A percentile compares a stretch with the other conserved stretches of the same genome.
Evolutionary conservation across 1,284 basidiomycete genomes (phyloP).

Genomic region (Moniliophthora roreri): DNA sequence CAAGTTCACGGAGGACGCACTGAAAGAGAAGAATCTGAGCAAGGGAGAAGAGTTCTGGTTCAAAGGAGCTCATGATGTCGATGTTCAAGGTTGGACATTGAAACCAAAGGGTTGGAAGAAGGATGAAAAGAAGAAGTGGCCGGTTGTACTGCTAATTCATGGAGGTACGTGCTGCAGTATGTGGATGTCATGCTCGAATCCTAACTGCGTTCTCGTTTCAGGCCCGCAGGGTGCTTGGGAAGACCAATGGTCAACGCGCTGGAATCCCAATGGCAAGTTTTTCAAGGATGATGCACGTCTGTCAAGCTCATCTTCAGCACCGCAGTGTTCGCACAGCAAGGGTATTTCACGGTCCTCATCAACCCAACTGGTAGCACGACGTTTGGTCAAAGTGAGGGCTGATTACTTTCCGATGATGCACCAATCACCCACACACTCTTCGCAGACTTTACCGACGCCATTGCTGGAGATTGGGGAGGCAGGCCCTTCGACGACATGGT

Average conservation of each 20-base stretch:
- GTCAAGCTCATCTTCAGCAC: background rate
- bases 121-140: constrained; percentile 73
- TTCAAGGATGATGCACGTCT: background rate
- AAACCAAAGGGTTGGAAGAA: constrained; percentile 76
- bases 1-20: constrained; percentile 52
- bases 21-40: constrained; percentile 58
- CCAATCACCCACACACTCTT: background rate
- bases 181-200: background rate
- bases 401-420: background rate
- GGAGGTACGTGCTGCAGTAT: constrained; percentile 46
- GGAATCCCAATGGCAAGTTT: constrained; percentile 77
- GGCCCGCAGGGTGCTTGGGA: constrained; percentile 82
- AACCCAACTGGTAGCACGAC: constrained; percentile 90
- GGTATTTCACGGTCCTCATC: constrained; percentile 82
- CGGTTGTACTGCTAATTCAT: constrained; percentile 72
- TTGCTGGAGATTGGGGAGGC: constrained; percentile 81
- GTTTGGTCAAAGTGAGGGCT: constrained; percentile 72
- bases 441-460: constrained; percentile 78
- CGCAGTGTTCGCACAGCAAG: constrained; percentile 75
- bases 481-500: constrained; percentile 82
- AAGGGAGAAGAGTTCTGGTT: constrained; percentile 84
- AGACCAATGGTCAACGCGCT: constrained; percentile 82
- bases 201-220: constrained; percentile 19
- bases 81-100: constrained; percentile 81
- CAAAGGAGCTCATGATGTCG: constrained; percentile 67